Evolutionary conservation across 208 protist species (phyloP).

Genomic region (Wallacemonas sp.): DNA sequence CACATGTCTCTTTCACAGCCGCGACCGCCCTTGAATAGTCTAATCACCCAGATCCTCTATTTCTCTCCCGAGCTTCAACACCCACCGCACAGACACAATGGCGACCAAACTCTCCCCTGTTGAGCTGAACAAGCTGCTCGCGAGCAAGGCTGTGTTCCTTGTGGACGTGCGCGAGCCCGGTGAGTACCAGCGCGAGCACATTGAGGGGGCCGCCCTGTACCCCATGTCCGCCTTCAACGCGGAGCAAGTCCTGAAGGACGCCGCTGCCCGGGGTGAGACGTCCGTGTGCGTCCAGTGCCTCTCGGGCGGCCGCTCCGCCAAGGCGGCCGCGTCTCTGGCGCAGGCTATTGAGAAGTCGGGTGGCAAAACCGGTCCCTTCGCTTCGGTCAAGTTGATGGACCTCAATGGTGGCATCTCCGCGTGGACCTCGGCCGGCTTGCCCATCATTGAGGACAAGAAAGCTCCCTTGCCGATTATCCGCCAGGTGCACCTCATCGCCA

Average conservation of each 20-base stretch:
- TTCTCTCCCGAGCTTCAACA: neutral
- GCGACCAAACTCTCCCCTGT: slow-evolving; percentile 22
- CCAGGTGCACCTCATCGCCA: slow-evolving; percentile 51
- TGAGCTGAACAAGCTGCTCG: slow-evolving; percentile 17
- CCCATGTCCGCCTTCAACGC: slow-evolving; percentile 23
- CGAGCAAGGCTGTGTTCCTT: slow-evolving; percentile 26
- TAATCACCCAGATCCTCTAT: neutral
- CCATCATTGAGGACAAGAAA: slow-evolving; percentile 33
- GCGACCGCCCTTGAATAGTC: no score
- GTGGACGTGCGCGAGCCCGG: slow-evolving; percentile 38
- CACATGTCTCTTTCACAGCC: no score
- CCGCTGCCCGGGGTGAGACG: slow-evolving; percentile 8
- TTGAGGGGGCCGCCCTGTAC: slow-evolving; percentile 25
- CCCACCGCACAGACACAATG: neutral
- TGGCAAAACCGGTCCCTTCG: slow-evolving; percentile 1
- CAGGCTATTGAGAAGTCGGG: slow-evolving; percentile 11
- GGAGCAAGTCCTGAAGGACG: slow-evolving; percentile 25
- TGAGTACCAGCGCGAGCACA: slow-evolving; percentile 50
- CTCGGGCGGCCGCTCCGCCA: slow-evolving; percentile 35
- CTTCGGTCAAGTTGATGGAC: slow-evolving; percentile 30
- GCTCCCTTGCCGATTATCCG: slow-evolving; percentile 43
- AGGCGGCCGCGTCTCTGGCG: slow-evolving; percentile 6
- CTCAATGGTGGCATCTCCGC: slow-evolving; percentile 41
- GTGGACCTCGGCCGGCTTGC: slow-evolving; percentile 24
- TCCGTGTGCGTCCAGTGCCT: slow-evolving; percentile 38